Base-by-base conservation (phyloP, 2,329 filamentous ascomycete genomes). In the Parafenestella ontariensis region DNA sequence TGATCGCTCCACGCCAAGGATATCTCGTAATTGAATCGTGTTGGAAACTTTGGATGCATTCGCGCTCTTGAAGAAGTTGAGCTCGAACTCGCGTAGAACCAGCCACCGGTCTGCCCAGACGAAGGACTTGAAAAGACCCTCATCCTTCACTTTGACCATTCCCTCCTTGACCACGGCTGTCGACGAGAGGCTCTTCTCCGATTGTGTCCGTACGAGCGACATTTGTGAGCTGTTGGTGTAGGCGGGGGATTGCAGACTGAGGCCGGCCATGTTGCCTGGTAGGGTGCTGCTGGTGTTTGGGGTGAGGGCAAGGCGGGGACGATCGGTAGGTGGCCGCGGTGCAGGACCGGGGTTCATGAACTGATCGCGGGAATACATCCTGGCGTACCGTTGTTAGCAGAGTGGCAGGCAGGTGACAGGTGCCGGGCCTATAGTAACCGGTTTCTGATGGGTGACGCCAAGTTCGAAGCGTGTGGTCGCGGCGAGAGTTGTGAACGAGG, bases 331-430 rank as follows among this genome's bases (percentile, higher is more conserved):
- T 57, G 95, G 94, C 69, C 90, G 89, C 63, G 95, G 95, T 65
- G 95, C 94, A 67, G 95, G 94, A 62, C 95, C 92, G 59, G 95
- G 92, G 77, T 98, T 98, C 90, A 98, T 96, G 81, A 98, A 98
- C 68, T 87, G 85, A 60, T 85, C 83, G 56, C 83, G 78, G 39
- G 83, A 79, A 76, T 88, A 89, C 69, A 86, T 82, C 63, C 84
- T 86, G 72, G n/a, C 8, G 39, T 28, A 41, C 18, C 20, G 52
- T 31, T 44, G 39, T 69, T 51, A 61, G 61, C 43, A 42, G n/a
- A 41, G 33, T 34, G 41, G 26, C 40, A 46, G 47, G 26, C 18
- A 28, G 51, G 50, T 26, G 46, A 31, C 21, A 28, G 46, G 43
- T 10, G 33, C 26, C 21, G 43, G 26, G 40, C 33, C 33, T 40